These are phyloP conservation scores for Datura wrightii DNA, from an alignment of 257 asterid species.

Conservation along the genomic window DNA sequence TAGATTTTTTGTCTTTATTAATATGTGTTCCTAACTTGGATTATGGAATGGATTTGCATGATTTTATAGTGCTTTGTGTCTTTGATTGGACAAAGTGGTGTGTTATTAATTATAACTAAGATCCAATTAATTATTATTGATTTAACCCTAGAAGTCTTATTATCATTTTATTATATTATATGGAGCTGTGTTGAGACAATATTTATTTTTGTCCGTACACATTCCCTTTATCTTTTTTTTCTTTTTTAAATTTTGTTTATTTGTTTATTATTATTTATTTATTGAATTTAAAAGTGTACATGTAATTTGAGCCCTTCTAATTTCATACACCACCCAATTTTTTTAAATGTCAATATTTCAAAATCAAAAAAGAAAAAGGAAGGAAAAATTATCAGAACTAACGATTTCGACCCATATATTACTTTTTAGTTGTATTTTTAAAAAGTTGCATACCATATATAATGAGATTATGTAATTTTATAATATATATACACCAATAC, in stretches of 20 bases:
- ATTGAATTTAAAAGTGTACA: background rate
- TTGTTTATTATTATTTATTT: too few relatives aligned
- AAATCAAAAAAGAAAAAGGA: too few relatives aligned
- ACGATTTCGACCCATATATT: too few relatives aligned
- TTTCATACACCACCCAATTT: too few relatives aligned
- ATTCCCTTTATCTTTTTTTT: background rate
- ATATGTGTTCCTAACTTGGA: background rate
- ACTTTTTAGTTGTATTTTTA: too few relatives aligned
- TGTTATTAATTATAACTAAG: background rate
- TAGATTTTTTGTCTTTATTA: constrained; percentile 29
- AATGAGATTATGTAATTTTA: too few relatives aligned
- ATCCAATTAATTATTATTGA: constrained; percentile 11
- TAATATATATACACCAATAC: too few relatives aligned
- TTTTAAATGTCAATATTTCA: too few relatives aligned
- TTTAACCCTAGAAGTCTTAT: background rate
- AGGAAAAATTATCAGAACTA: too few relatives aligned
- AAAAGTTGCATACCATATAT: too few relatives aligned
- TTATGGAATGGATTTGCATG: constrained; percentile 26
- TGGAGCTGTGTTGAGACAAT: background rate
- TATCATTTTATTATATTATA: background rate
- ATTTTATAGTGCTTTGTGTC: constrained; percentile 30
- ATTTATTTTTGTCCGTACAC: constrained; percentile 7
- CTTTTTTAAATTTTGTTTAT: background rate
- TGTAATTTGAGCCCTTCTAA: too few relatives aligned
- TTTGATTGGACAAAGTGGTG: constrained; percentile 27